Conservation (phyloP, 345 rosid genomes). For the Theobroma cacao region DNA sequence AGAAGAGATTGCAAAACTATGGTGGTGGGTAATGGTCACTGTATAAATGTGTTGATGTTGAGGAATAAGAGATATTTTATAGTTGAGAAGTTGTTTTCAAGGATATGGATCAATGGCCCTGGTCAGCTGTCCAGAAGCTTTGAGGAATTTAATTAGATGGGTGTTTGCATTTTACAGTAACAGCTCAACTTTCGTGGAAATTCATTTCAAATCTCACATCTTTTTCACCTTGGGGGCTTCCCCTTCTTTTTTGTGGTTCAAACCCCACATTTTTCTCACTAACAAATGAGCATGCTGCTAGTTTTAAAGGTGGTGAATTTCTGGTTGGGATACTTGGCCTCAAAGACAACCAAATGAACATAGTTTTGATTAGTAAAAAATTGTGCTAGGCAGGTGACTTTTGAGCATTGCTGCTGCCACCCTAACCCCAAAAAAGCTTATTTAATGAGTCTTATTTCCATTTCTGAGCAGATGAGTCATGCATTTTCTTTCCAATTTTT, state of each 20-base stretch:
- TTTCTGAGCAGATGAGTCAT: background rate
- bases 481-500: background rate
- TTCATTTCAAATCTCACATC: background rate
- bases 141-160: background rate
- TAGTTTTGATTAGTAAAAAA: background rate
- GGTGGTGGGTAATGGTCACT: constrained; percentile 38
- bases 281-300: background rate
- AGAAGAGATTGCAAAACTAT: background rate
- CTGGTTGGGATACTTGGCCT: constrained; percentile 1
- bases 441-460: background rate
- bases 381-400: too few species aligned
- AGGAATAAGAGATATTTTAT: background rate
- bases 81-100: constrained; percentile 47
- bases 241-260: background rate
- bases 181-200: constrained; percentile 5
- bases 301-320: background rate
- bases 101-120: constrained; percentile 20
- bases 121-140: constrained; percentile 17
- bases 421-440: background rate
- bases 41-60: background rate
- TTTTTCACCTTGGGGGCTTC: background rate
- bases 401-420: too few species aligned
- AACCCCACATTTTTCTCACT: constrained; percentile 21
- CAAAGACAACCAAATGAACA: background rate
- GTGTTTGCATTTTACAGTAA: background rate